A percentile compares a stretch with the other conserved stretches of the same genome.
These are phyloP conservation scores for Peniophora sp. DNA, from an alignment of 1,284 basidiomycete species.

Conservation along the genomic window DNA sequence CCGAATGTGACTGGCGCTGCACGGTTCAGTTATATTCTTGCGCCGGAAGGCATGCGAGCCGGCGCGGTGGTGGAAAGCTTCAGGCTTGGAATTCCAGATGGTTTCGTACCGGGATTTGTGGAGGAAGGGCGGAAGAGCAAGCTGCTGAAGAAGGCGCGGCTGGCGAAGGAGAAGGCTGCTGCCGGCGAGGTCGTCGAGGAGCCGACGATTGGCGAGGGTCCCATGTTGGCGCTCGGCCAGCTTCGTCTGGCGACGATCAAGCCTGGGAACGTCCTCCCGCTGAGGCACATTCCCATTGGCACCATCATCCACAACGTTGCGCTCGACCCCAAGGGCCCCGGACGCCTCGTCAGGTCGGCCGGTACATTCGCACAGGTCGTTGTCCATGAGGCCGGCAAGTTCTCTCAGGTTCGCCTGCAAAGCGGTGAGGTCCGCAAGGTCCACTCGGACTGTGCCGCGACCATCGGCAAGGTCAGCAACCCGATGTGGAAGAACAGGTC, in stretches of 20 bases:
- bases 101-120: constrained; percentile 61
- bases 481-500: constrained; percentile 80
- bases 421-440: constrained; percentile 91
- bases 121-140: constrained; percentile 21
- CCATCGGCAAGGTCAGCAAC: constrained; percentile 91
- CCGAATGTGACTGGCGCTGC: constrained; percentile 35
- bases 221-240: constrained; percentile 75
- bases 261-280: constrained; percentile 89
- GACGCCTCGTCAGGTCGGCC: constrained; percentile 83
- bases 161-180: constrained; percentile 40
- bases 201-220: constrained; percentile 24
- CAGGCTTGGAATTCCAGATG: constrained; percentile 73
- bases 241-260: constrained; percentile 82
- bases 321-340: constrained; percentile 71
- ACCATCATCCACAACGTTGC: constrained; percentile 87
- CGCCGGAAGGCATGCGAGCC: constrained; percentile 82
- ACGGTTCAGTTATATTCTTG: constrained; percentile 83
- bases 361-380: constrained; percentile 84
- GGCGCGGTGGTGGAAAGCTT: constrained; percentile 90
- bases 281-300: constrained; percentile 87
- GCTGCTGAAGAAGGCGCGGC: not conserved
- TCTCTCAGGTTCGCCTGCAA: constrained; percentile 82
- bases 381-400: constrained; percentile 58
- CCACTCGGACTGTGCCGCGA: constrained; percentile 78
- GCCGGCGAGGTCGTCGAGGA: constrained; percentile 24